phyloP scores from a whole-genome alignment of 768 basidiomycete species.

The Amanita brunnescens region DNA sequence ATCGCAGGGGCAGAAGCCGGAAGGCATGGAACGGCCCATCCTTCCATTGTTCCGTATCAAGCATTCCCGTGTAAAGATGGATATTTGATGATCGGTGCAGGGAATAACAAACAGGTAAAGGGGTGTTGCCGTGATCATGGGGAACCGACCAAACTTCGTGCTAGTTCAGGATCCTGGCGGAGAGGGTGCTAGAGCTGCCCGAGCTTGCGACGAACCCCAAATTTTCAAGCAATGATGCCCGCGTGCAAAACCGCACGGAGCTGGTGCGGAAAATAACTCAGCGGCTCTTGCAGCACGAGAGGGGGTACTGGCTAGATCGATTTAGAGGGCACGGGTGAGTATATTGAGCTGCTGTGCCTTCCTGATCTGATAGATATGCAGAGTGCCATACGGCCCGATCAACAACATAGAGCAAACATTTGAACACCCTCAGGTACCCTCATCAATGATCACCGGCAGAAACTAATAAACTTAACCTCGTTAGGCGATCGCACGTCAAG shows the following conservation, averaged over 20 bases:
- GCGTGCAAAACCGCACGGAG: conserved; percentile 69
- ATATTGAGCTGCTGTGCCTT: background rate
- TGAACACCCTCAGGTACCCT: conserved; percentile 61
- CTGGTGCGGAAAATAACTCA: conserved; percentile 62
- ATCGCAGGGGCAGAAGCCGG: conserved; percentile 76
- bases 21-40: conserved; percentile 88
- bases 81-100: conserved; percentile 90
- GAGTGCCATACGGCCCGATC: conserved; percentile 85
- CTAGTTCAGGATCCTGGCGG: conserved; percentile 64
- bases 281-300: conserved; percentile 44
- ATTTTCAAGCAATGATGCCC: conserved; percentile 65
- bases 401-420: conserved; percentile 89
- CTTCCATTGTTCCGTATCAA: conserved; percentile 91
- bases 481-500: conserved; percentile 67
- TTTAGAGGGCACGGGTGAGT: conserved; percentile 74
- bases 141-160: background rate
- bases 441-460: conserved; percentile 3
- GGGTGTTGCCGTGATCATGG: conserved; percentile 1
- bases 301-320: conserved; percentile 66
- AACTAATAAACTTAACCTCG: conserved; percentile 9
- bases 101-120: conserved; percentile 75
- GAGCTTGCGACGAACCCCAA: conserved; percentile 49
- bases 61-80: conserved; percentile 83
- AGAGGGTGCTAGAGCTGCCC: conserved; percentile 52
- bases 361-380: conserved; percentile 18